Evolutionary conservation across 371 early-diverging fungal species (phyloP), one percentile per base, ranked within the genome.

Genomic region (Rhizomucor miehei): DNA sequence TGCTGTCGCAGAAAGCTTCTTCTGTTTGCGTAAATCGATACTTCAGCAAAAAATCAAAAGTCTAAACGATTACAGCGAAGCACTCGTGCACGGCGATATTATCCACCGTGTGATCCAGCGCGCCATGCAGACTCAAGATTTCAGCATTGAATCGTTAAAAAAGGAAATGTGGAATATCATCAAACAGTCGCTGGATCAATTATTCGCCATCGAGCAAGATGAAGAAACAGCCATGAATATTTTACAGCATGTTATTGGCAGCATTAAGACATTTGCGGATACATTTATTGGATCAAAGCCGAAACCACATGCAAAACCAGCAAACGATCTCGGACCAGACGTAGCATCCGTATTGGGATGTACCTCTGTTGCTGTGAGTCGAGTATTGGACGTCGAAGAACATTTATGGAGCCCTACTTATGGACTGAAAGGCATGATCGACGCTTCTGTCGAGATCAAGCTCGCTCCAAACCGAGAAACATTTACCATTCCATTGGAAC

Each of bases 381-480:
- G 84, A 20, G 72, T 95, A 0, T 58, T 95, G 53, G 91, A 93
- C 60, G 87, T 94, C 52, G 98, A 98, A 65, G 98, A 98, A 52
- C 85, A 85, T 54, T 74, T 95, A 8, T 94, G 94, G 92, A 93
- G 95, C 19, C 92, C 93, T 2, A 90, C 73, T 45, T 93, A 81
- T 66, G 98, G 98, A 0, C 59, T 98, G 14, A 97, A 95, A 48
- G 98, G 98, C 16, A 93, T 90, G 65, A 79, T 98, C 8, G 98
- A 98, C 59, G 88, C 86, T 19, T 80, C 90, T 1, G 51, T 92
- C 4, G 71, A 86, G 46, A 73, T 81, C 0, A 62, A 62, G 5
- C 54, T 85, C 48, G 53, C 57, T 1, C 68, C 66, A 1, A 56
- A 41, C 17, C 52, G 56, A 1, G 66, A 58, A 25, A 69, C 63